Percentiles rank a stretch among this genome's conserved stretches.
These are phyloP conservation scores for Exophiala lecanii-corni DNA, from an alignment of 2,329 filamentous ascomycete genomes.

Conservation along the genomic window DNA sequence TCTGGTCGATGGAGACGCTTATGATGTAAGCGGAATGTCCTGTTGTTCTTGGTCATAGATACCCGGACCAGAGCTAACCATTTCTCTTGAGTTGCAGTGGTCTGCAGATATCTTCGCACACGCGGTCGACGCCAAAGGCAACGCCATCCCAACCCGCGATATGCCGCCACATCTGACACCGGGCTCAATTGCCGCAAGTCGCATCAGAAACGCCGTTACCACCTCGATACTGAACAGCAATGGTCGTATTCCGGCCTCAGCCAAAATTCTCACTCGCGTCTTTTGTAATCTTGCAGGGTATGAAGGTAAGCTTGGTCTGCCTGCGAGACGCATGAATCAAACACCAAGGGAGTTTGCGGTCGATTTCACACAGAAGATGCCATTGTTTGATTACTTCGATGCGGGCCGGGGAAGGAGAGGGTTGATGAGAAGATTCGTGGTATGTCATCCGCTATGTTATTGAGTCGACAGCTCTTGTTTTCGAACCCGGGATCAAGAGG, in stretches of 20 bases:
- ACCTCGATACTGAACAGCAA: slow-evolving; percentile 20
- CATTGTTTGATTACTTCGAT: slow-evolving; percentile 25
- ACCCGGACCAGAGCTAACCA: too few relatives aligned
- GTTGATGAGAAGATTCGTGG: slow-evolving; percentile 27
- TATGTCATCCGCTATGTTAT: slow-evolving; percentile 2
- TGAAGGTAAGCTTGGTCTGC: slow-evolving; percentile 1
- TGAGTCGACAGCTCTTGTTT: neutral
- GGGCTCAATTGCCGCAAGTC: slow-evolving; percentile 20
- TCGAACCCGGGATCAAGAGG: too few relatives aligned
- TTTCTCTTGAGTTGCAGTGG: too few relatives aligned
- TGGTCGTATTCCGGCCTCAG: slow-evolving; percentile 14
- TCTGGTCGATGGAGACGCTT: slow-evolving; percentile 25
- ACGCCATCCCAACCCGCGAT: neutral
- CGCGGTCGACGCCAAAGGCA: neutral
- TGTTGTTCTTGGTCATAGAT: too few relatives aligned
- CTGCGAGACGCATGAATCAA: neutral
- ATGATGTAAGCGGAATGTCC: slow-evolving; percentile 11
- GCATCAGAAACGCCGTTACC: slow-evolving; percentile 21
- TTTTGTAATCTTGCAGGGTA: slow-evolving; percentile 17
- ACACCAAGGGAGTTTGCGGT: slow-evolving; percentile 14
- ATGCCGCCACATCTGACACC: neutral
- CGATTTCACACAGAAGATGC: slow-evolving; percentile 22
- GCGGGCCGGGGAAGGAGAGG: slow-evolving; percentile 24
- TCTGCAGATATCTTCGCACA: slow-evolving; percentile 8
- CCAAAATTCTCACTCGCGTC: slow-evolving; percentile 20